Evolutionary conservation across 1,139 yeast species (phyloP).

Genomic region (Yamadazyma sp.): DNA sequence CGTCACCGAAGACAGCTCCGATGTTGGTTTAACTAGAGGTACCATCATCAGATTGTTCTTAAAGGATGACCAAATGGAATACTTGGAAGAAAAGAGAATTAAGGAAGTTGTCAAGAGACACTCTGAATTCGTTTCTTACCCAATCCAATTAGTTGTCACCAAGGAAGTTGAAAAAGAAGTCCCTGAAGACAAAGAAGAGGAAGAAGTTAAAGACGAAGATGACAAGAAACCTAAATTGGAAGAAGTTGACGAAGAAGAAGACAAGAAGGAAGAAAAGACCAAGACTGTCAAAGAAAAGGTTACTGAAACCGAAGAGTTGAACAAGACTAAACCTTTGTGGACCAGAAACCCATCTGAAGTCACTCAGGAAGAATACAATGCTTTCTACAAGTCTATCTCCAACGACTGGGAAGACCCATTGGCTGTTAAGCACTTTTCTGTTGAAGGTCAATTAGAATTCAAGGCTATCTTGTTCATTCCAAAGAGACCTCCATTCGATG

Average conservation of each 20-base stretch:
- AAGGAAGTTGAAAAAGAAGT: constrained; percentile 98
- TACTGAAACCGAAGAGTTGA: constrained; percentile 92
- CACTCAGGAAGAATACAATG: constrained; percentile 97
- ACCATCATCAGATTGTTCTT: constrained; percentile 91
- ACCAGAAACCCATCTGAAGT: constrained; percentile 98
- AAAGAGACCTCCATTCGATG: constrained; percentile 98
- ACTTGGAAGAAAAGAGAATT: constrained; percentile 98
- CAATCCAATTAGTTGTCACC: constrained; percentile 97
- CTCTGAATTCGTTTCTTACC: constrained; percentile 99
- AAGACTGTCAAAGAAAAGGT: constrained; percentile 84
- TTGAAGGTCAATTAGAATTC: constrained; percentile 99
- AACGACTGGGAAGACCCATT: constrained; percentile 99
- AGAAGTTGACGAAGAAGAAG: constrained; percentile 66
- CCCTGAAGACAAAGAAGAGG: constrained; percentile 71
- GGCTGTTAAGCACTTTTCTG: constrained; percentile 99
- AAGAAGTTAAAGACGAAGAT: constrained; percentile 45
- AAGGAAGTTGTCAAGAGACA: constrained; percentile 99
- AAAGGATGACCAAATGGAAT: constrained; percentile 98
- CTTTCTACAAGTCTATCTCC: constrained; percentile 98
- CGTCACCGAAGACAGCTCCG: constrained; percentile 83
- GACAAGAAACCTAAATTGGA: constrained; percentile 63
- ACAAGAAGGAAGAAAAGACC: constrained; percentile 63
- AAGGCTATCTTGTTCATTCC: constrained; percentile 97
- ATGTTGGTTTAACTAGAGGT: constrained; percentile 93
- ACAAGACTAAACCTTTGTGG: constrained; percentile 99